Conservation (phyloP, 768 basidiomycete species). For the Panellus pusillus region DNA sequence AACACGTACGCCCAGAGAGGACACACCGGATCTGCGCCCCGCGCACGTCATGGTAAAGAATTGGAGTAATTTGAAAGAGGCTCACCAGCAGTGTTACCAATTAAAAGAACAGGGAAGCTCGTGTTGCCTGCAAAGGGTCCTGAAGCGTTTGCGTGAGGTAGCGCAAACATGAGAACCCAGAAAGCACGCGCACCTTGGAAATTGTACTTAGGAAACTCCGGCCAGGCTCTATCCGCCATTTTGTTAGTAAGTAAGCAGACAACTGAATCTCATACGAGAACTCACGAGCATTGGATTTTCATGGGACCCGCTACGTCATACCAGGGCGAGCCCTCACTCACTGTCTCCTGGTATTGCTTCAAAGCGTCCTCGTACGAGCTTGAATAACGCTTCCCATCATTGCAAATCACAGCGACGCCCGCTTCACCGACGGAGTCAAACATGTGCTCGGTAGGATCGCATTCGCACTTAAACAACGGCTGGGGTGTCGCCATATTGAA, state of each 20-base stretch:
- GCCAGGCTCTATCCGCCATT: conserved; percentile 9
- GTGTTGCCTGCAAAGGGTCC: conserved; percentile 13
- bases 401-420: background rate
- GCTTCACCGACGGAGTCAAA: conserved; percentile 1
- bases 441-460: conserved; percentile 19
- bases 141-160: conserved; percentile 52
- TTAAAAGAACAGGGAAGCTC: conserved; percentile 4
- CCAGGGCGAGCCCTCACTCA: conserved; percentile 3
- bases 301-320: background rate
- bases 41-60: background rate
- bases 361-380: background rate
- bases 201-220: conserved; percentile 15
- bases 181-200: conserved; percentile 7
- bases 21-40: conserved; percentile 20
- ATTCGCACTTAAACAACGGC: conserved; percentile 32
- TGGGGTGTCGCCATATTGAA: conserved; percentile 20
- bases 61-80: conserved; percentile 30
- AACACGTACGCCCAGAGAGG: conserved; percentile 19
- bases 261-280: background rate
- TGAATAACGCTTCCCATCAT: conserved; percentile 10
- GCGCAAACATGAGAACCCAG: conserved; percentile 31
- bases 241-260: background rate
- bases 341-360: background rate
- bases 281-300: conserved; percentile 4
- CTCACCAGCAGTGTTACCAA: conserved; percentile 15